Percentiles rank a stretch among this genome's conserved stretches.
Conservation (phyloP, 257 asterid species). For the Plantago elongata region DNA sequence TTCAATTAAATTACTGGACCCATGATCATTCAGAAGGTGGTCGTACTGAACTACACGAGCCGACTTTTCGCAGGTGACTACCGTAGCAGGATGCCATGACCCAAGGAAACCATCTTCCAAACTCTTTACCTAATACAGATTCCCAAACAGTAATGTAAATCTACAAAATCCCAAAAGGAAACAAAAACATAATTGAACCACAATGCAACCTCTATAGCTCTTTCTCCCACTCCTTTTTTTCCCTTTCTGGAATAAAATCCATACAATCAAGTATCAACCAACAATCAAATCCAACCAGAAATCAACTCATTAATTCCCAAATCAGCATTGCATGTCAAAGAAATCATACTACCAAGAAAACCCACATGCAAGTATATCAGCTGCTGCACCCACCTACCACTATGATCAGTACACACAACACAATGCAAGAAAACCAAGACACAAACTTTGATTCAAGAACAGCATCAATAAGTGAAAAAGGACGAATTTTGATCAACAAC, state of each 20-base stretch:
- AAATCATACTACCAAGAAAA: neutral
- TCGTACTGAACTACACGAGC: slow-evolving; percentile 32
- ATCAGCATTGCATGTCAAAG: slow-evolving; percentile 4
- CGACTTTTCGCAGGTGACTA: slow-evolving; percentile 18
- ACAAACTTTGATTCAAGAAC: neutral
- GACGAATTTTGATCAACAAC: neutral
- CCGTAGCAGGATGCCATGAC: slow-evolving; percentile 33
- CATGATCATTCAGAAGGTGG: slow-evolving; percentile 30
- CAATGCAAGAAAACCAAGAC: neutral
- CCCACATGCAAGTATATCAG: neutral
- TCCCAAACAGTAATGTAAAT: neutral
- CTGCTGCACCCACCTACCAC: neutral
- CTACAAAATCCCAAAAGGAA: neutral
- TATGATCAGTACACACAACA: neutral
- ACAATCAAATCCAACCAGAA: neutral
- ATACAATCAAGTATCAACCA: neutral
- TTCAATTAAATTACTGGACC: slow-evolving; percentile 25
- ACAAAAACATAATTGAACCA: neutral
- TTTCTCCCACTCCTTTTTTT: neutral
- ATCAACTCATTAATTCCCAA: neutral
- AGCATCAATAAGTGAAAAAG: neutral
- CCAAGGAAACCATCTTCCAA: slow-evolving; percentile 32
- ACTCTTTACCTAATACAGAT: slow-evolving; percentile 30
- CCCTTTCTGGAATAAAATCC: neutral
- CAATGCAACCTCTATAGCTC: neutral